Percentiles rank a stretch among this genome's conserved stretches.
These are phyloP conservation scores for Casuarina cunninghamiana DNA, from an alignment of 306 rosid species.

Conservation along the genomic window DNA sequence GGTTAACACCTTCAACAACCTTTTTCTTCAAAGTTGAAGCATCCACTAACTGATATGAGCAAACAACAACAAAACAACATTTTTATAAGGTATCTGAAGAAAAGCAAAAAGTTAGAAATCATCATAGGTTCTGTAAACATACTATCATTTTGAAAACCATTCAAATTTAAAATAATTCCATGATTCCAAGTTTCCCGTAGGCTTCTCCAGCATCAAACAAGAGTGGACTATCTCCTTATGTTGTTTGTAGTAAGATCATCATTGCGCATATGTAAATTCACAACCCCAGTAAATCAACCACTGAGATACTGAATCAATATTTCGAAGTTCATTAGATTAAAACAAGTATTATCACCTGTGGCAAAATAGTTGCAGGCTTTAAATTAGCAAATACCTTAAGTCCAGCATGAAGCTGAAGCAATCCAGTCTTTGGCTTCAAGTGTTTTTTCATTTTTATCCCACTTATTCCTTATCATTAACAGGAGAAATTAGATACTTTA, in stretches of 20 bases:
- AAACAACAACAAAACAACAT: neutral
- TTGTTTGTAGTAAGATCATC: neutral
- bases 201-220: neutral
- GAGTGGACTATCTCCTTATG: neutral
- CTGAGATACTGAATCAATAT: neutral
- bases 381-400: slow-evolving; percentile 82
- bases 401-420: slow-evolving; percentile 67
- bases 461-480: slow-evolving; percentile 54
- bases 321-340: neutral
- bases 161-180: neutral
- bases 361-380: slow-evolving; percentile 73
- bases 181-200: neutral
- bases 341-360: slow-evolving; percentile 48
- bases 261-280: neutral
- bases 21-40: slow-evolving; percentile 92
- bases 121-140: neutral
- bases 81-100: neutral
- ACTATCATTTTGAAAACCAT: neutral
- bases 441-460: slow-evolving; percentile 78
- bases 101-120: neutral
- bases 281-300: slow-evolving; percentile 1
- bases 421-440: slow-evolving; percentile 89
- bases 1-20: slow-evolving; percentile 83
- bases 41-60: slow-evolving; percentile 62
- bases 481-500: neutral